These are phyloP conservation scores for Narthecium ossifragum DNA, from an alignment of 106 monocot genomes.

Conservation along the genomic window DNA sequence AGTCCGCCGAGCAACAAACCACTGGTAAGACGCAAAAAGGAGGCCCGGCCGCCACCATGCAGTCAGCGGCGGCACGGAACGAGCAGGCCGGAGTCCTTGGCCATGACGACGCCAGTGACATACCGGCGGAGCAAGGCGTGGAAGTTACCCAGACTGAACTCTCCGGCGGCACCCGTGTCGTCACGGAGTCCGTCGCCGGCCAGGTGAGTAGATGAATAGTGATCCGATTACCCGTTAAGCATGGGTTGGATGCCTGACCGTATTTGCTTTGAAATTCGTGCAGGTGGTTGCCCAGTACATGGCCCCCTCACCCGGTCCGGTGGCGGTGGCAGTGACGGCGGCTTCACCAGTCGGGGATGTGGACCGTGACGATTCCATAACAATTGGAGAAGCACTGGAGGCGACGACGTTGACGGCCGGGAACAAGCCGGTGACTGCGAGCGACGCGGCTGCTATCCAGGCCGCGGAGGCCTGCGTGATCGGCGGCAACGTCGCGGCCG, in stretches of 20 bases:
- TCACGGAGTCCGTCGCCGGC: constrained; percentile 14
- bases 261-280: too few species aligned
- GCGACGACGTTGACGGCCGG: constrained; percentile 17
- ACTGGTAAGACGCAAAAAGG: constrained; percentile 44
- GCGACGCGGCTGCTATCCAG: constrained; percentile 28
- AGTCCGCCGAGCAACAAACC: constrained; percentile 40
- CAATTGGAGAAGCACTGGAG: constrained; percentile 31
- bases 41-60: constrained; percentile 60
- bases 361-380: constrained; percentile 4
- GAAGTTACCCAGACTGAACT: constrained; percentile 13
- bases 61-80: constrained; percentile 45
- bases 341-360: too few species aligned
- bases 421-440: constrained; percentile 10
- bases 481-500: constrained; percentile 19
- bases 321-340: too few species aligned
- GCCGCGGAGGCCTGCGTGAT: constrained; percentile 31
- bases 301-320: too few species aligned
- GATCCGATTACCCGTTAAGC: too few species aligned
- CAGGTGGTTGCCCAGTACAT: too few species aligned
- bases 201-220: constrained; percentile 10
- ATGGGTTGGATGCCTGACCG: too few species aligned
- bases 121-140: constrained; percentile 27
- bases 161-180: constrained; percentile 4
- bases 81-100: constrained; percentile 28
- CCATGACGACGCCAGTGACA: background rate